Percentiles rank a stretch among this genome's conserved stretches.
These are phyloP conservation scores for Crucihimalaya himalaica DNA, from an alignment of 345 rosid species.

Conservation along the genomic window DNA sequence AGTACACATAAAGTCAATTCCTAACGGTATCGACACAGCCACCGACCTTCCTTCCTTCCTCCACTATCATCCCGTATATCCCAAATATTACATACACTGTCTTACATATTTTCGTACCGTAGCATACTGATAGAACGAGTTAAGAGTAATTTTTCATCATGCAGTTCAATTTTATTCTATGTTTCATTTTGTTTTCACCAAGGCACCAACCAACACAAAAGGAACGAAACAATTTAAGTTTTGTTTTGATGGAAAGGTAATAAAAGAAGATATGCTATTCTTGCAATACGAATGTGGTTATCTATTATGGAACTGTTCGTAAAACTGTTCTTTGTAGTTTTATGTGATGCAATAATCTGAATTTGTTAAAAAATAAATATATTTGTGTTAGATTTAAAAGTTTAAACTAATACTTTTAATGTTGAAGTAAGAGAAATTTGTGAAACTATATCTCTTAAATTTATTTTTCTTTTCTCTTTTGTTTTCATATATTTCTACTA, in stretches of 20 bases:
- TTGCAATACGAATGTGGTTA: background rate
- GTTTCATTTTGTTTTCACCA: background rate
- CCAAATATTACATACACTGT: too few relatives aligned
- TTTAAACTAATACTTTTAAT: too few relatives aligned
- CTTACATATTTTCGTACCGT: background rate
- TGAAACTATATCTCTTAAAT: background rate
- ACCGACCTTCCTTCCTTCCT: constrained; percentile 58
- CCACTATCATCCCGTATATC: background rate
- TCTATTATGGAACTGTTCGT: background rate
- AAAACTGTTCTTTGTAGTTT: background rate
- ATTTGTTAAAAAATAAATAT: too few relatives aligned
- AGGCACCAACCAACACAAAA: background rate
- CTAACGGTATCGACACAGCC: constrained; percentile 94
- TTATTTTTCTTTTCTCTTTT: background rate
- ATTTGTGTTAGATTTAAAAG: too few relatives aligned
- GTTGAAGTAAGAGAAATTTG: too few relatives aligned
- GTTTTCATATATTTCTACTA: too few relatives aligned
- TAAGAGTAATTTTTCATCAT: background rate
- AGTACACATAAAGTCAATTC: constrained; percentile 72
- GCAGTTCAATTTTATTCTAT: background rate
- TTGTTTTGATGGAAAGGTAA: background rate
- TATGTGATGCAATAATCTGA: too few relatives aligned
- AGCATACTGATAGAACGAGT: background rate
- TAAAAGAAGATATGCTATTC: background rate
- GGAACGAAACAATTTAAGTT: background rate